A percentile compares a stretch with the other conserved stretches of the same genome.
Conservation (phyloP, 2,329 filamentous ascomycete species). For the Cryphonectria naterciae region DNA sequence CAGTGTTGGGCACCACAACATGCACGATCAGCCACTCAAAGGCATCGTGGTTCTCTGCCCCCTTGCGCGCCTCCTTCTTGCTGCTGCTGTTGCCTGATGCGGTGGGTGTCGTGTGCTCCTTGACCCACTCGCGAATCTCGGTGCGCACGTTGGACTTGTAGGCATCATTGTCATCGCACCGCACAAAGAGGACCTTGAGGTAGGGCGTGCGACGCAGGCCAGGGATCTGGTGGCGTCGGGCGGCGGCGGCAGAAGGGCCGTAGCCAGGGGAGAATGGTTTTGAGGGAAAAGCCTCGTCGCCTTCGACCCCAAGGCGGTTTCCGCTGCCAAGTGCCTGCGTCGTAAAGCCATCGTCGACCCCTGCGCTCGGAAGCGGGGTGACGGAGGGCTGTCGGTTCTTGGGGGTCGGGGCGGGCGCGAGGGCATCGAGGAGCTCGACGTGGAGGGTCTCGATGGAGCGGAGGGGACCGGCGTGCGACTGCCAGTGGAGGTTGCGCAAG, state of each 20-base stretch:
- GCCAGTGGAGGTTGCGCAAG: constrained; percentile 93
- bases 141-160: constrained; percentile 83
- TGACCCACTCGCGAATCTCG: constrained; percentile 89
- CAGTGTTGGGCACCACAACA: constrained; percentile 85
- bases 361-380: constrained; percentile 31
- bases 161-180: constrained; percentile 93
- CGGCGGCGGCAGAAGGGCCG: constrained; percentile 35
- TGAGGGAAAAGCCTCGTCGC: constrained; percentile 22
- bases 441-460: constrained; percentile 93
- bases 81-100: constrained; percentile 43
- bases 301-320: constrained; percentile 17
- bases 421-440: constrained; percentile 77
- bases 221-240: constrained; percentile 88
- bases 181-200: constrained; percentile 83
- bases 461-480: constrained; percentile 86
- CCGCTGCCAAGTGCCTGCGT: constrained; percentile 56
- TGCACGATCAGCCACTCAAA: constrained; percentile 96
- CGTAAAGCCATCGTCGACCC: constrained; percentile 63
- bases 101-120: constrained; percentile 68
- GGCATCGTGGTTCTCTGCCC: constrained; percentile 91
- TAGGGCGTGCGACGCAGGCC: constrained; percentile 92
- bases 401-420: constrained; percentile 38
- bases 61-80: constrained; percentile 58
- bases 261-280: constrained; percentile 27
- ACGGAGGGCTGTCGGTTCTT: constrained; percentile 30